These are phyloP conservation scores for Vitellaria paradoxa DNA, from an alignment of 179 eudicot species.

Conservation along the genomic window DNA sequence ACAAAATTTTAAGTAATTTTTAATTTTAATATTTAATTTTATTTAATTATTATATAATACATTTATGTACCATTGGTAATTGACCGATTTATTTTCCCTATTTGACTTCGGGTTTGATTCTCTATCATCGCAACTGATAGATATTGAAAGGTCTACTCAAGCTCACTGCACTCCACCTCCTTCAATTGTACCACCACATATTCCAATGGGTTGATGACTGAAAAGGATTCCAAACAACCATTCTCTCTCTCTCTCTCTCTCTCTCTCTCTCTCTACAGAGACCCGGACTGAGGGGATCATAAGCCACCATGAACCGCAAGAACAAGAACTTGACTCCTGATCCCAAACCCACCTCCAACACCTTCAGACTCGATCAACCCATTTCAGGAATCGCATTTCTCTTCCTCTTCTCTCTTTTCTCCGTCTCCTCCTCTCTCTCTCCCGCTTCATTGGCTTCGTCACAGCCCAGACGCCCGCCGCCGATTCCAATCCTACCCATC, in stretches of 20 bases:
- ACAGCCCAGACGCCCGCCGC: conserved; percentile 36
- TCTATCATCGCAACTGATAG: no score
- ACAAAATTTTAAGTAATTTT: no score
- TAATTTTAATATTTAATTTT: no score
- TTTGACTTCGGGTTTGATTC: no score
- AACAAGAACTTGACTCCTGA: neutral
- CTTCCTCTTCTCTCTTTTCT: neutral
- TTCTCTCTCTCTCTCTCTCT: neutral
- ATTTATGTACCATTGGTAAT: no score
- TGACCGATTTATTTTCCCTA: no score
- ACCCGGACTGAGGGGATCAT: neutral
- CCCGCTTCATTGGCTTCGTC: conserved; percentile 8
- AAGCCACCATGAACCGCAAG: neutral
- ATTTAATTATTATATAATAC: no score
- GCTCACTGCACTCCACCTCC: no score
- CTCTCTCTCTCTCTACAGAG: neutral
- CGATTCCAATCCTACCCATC: conserved; percentile 69
- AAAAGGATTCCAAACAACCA: no score
- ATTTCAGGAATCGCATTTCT: neutral
- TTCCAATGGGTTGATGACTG: no score
- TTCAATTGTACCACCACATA: no score
- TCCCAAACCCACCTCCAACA: neutral
- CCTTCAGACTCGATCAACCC: neutral
- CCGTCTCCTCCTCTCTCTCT: neutral
- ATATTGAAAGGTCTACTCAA: no score